Evolutionary conservation across 148 eudicot species (phyloP).

Genomic region (Cornus kousa): DNA sequence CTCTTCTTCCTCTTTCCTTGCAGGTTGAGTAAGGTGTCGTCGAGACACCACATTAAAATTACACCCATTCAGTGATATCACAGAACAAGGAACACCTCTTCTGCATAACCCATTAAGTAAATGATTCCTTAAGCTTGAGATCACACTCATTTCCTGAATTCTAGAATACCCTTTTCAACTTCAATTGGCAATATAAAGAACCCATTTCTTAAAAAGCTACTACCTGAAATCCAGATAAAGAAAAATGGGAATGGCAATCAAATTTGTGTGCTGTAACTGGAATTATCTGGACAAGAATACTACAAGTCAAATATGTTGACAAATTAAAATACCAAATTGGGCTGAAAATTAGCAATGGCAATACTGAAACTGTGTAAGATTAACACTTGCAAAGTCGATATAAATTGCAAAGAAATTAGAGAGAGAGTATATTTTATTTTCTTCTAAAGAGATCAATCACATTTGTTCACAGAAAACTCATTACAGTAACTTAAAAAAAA

Average conservation of each 20-base stretch:
- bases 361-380: too few species aligned
- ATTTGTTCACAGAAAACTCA: too few species aligned
- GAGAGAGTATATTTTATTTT: too few species aligned
- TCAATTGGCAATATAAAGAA: not conserved
- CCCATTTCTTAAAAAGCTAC: slow-evolving; percentile 14
- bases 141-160: slow-evolving; percentile 47
- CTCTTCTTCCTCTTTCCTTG: slow-evolving; percentile 43
- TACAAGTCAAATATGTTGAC: too few species aligned
- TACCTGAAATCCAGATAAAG: slow-evolving; percentile 3
- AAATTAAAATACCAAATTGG: too few species aligned
- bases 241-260: not conserved
- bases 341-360: too few species aligned
- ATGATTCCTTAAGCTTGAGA: slow-evolving; percentile 49
- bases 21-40: slow-evolving; percentile 55
- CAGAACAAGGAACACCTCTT: slow-evolving; percentile 26
- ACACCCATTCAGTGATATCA: slow-evolving; percentile 13
- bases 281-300: too few species aligned
- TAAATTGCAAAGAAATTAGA: too few species aligned
- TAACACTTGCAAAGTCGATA: too few species aligned
- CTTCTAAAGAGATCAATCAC: too few species aligned
- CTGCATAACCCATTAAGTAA: slow-evolving; percentile 39
- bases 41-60: slow-evolving; percentile 33
- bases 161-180: not conserved
- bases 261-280: too few species aligned
- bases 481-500: too few species aligned